Evolutionary conservation across 345 rosid species (phyloP).

Genomic region (Carallia brachiata): DNA sequence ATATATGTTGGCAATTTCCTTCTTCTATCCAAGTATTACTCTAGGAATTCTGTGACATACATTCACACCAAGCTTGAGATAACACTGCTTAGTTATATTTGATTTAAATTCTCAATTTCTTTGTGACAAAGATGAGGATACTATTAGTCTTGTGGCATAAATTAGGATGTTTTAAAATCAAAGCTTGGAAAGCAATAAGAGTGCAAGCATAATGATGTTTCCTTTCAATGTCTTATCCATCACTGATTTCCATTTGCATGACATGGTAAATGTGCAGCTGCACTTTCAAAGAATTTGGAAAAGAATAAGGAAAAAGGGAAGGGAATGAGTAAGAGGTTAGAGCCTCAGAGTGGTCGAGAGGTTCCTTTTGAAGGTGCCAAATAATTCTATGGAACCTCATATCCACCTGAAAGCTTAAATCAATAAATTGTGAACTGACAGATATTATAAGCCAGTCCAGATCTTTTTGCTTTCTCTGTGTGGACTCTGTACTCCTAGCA

Average conservation of each 20-base stretch:
- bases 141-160: background rate
- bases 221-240: no score
- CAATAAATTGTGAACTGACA: no score
- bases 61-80: background rate
- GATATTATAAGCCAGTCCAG: no score
- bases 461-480: no score
- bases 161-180: background rate
- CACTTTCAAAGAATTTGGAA: no score
- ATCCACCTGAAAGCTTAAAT: no score
- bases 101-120: background rate
- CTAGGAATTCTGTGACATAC: background rate
- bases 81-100: background rate
- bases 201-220: no score
- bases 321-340: no score
- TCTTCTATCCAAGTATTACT: background rate
- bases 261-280: background rate
- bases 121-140: background rate
- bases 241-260: background rate
- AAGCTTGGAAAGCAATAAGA: background rate
- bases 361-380: no score
- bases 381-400: no score
- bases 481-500: no score
- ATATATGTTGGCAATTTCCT: slow-evolving; percentile 12
- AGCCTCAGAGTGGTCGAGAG: no score
- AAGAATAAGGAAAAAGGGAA: background rate